Conservation (phyloP, 2,329 filamentous ascomycete species). For the Fonsecaea erecta region DNA sequence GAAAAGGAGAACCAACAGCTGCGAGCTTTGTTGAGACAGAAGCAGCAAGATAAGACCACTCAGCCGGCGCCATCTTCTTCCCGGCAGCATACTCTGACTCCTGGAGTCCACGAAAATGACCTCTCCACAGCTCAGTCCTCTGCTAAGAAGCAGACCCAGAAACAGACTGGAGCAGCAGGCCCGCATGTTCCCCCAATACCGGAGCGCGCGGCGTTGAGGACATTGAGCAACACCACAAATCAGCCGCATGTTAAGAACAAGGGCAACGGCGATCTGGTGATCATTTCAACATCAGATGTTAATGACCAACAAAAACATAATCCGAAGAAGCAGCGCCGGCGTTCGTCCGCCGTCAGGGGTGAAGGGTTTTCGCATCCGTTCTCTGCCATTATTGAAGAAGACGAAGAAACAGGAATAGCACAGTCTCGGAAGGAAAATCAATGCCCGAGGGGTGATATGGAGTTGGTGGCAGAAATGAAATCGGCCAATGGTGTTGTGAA, state of each 20-base stretch:
- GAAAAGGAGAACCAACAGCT: constrained; percentile 39
- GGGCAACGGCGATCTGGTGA: neutral
- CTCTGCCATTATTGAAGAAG: constrained; percentile 35
- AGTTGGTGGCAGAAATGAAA: neutral
- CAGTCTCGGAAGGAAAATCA: constrained; percentile 22
- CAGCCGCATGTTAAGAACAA: constrained; percentile 22
- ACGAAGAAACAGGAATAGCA: constrained; percentile 22
- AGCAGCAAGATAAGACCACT: constrained; percentile 22
- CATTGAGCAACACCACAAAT: constrained; percentile 28
- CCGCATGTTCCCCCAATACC: constrained; percentile 27
- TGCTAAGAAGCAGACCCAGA: constrained; percentile 17
- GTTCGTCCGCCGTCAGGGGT: neutral
- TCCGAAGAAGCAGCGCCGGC: constrained; percentile 8
- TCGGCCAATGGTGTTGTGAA: neutral
- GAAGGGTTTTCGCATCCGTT: constrained; percentile 29
- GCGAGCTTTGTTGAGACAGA: constrained; percentile 33
- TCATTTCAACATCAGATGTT: constrained; percentile 5
- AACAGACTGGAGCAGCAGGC: constrained; percentile 7
- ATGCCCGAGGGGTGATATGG: constrained; percentile 8
- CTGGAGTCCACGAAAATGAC: neutral
- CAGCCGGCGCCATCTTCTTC: constrained; percentile 8
- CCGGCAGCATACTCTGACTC: neutral
- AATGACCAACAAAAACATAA: constrained; percentile 9
- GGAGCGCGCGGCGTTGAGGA: constrained; percentile 25
- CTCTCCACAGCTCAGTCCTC: constrained; percentile 8